Base-by-base conservation (phyloP, 78 protist species). In the Dictyostelium brefeldianum region DNA sequence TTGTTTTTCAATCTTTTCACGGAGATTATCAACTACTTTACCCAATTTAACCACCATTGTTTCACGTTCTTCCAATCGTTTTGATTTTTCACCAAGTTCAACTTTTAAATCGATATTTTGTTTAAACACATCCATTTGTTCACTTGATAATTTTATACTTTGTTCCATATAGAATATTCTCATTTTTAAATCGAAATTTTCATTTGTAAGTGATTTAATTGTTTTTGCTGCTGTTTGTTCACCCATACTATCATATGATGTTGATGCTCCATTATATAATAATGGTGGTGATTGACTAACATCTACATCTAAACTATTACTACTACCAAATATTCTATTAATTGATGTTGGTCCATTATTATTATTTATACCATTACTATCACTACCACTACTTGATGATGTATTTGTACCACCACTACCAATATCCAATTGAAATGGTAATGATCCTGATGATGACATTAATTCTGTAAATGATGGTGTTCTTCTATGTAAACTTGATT, bases 171-270 rank as follows among this genome's bases (percentile, higher is more conserved):
- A 75, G 12, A 75, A 75, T 18, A 75, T 31, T 11, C 81, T 22
- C 62, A 75, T 48, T 17, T 75, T 75, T 48, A 75, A 75, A 48
- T 75, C 81, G 22, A 75, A 75, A 31, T 75, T 75, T 18, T 75
- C 81, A 18, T 43, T 71, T 71, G 17, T 53, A 41, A 71, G 36
- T 4, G 53, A 41, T 18, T 71, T 43, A 20, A 71, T 43, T 7
- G 43, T 27, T 4, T 43, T 53, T 71, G 36, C 43, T 71, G n/a
- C 36, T 18, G 29, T 71, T 17, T 17, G 15, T 71, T 20, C 73
- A 14, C 73, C 73, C 22, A 25, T 22, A 14, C 10, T 14, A 14
- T 64, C 73, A 25, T 22, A 41, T 64, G 36, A 27, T 27, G 25
- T 25, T n/a, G 20, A n/a, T 9, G 2, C 11, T n/a, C 31, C 31